Conservation (phyloP, 805 yeast genomes). For the Candida morakotiae region DNA sequence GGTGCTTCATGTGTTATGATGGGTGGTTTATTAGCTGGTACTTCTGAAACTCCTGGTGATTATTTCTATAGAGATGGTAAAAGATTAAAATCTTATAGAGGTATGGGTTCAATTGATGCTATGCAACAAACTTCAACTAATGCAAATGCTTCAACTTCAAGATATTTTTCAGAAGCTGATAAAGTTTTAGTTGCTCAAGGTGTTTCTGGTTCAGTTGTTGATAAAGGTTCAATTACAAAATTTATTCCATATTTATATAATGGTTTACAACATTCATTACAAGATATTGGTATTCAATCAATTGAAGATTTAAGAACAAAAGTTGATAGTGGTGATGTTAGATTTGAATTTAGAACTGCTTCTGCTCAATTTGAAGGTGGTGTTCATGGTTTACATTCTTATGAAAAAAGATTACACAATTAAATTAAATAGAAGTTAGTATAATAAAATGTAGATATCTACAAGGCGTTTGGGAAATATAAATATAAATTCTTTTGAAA, state of each 20-base stretch:
- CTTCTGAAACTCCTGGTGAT: slow-evolving; percentile 97
- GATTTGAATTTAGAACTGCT: slow-evolving; percentile 97
- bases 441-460: not conserved
- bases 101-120: slow-evolving; percentile 99
- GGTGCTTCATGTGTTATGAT: slow-evolving; percentile 98
- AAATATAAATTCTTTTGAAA: no score
- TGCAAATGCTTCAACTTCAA: slow-evolving; percentile 96
- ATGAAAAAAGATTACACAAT: slow-evolving; percentile 95
- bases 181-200: slow-evolving; percentile 98
- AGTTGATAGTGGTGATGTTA: slow-evolving; percentile 65
- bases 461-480: not conserved
- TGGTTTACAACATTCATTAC: slow-evolving; percentile 98
- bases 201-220: slow-evolving; percentile 94
- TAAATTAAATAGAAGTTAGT: no score
- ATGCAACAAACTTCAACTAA: slow-evolving; percentile 86
- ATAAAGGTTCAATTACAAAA: slow-evolving; percentile 92
- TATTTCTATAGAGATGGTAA: slow-evolving; percentile 97
- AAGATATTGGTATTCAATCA: slow-evolving; percentile 88
- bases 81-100: slow-evolving; percentile 95
- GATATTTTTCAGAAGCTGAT: slow-evolving; percentile 96
- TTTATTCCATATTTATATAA: slow-evolving; percentile 90
- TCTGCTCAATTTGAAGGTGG: slow-evolving; percentile 99
- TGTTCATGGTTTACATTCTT: slow-evolving; percentile 91
- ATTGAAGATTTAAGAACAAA: slow-evolving; percentile 57
- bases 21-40: slow-evolving; percentile 99